Conservation (phyloP, 305 asterid species). For the Striga hermonthica region DNA sequence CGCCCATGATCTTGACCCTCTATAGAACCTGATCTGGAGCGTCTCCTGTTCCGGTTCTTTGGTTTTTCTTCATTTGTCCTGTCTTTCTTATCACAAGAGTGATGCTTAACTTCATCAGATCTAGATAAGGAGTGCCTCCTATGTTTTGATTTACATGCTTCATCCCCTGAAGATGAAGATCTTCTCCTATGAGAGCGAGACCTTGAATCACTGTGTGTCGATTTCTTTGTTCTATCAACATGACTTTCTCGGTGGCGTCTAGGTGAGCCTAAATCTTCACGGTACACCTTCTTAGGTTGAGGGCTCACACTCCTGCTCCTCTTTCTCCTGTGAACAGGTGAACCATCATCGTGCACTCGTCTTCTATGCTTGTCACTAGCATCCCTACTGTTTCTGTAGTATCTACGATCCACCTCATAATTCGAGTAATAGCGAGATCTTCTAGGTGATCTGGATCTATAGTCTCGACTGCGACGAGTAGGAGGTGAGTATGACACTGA, state of each 20-base stretch:
- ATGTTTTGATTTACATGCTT: slow-evolving; percentile 50
- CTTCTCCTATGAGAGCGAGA: slow-evolving; percentile 60
- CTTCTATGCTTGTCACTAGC: slow-evolving; percentile 56
- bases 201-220: slow-evolving; percentile 54
- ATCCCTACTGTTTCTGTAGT: slow-evolving; percentile 64
- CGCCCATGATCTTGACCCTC: slow-evolving; percentile 43
- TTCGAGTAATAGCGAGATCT: slow-evolving; percentile 71
- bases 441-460: slow-evolving; percentile 82
- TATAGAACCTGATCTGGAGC: slow-evolving; percentile 55
- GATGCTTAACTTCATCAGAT: slow-evolving; percentile 58
- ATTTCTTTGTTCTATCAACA: slow-evolving; percentile 48
- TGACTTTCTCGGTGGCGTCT: slow-evolving; percentile 54
- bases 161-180: slow-evolving; percentile 64
- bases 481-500: slow-evolving; percentile 86
- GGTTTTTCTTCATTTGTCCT: slow-evolving; percentile 45
- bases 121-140: slow-evolving; percentile 70
- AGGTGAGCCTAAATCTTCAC: slow-evolving; percentile 64
- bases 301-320: slow-evolving; percentile 83
- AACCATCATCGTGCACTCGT: slow-evolving; percentile 49
- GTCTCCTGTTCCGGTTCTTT: slow-evolving; percentile 47
- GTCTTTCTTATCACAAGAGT: slow-evolving; percentile 48
- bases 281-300: slow-evolving; percentile 52
- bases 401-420: slow-evolving; percentile 65
- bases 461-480: slow-evolving; percentile 55
- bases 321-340: slow-evolving; percentile 65